Evolutionary conservation across 73 alveolate genomes (phyloP).

Genomic region (Paramecium biaurelia): DNA sequence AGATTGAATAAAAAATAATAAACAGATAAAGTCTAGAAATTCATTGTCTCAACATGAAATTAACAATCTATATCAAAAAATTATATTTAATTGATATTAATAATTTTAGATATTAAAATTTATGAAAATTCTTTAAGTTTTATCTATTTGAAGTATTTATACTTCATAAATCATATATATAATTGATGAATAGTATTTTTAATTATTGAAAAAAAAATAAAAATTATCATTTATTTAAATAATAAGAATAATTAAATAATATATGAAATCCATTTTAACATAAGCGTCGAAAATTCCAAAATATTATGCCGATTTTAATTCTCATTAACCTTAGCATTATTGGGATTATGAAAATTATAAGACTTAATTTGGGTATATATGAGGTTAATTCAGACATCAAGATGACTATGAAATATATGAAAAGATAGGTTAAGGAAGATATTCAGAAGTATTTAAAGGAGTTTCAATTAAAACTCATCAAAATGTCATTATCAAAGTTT

Average conservation of each 20-base stretch:
- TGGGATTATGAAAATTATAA: conserved; percentile 60
- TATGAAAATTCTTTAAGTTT: background rate
- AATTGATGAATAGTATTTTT: too few species aligned
- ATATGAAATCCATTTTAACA: background rate
- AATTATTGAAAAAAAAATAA: too few species aligned
- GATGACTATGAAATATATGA: conserved; percentile 62
- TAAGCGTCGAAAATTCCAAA: conserved; percentile 33
- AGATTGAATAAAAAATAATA: background rate
- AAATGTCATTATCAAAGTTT: background rate
- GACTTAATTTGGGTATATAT: conserved; percentile 34
- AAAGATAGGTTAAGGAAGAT: conserved; percentile 74
- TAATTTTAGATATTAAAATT: too few species aligned
- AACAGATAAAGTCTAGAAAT: background rate
- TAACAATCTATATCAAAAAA: background rate
- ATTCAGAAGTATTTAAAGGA: conserved; percentile 63
- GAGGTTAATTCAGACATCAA: conserved; percentile 24
- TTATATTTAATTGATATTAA: background rate
- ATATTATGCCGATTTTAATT: conserved; percentile 60
- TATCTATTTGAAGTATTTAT: background rate
- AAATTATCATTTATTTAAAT: too few species aligned
- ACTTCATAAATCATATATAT: too few species aligned
- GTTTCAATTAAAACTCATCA: background rate
- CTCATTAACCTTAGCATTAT: conserved; percentile 47
- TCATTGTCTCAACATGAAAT: background rate
- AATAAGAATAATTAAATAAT: background rate